Evolutionary conservation across 31 red algal genomes (phyloP), one percentile per base, ranked within the genome.

Genomic region (Bonnemaisonia californica): DNA sequence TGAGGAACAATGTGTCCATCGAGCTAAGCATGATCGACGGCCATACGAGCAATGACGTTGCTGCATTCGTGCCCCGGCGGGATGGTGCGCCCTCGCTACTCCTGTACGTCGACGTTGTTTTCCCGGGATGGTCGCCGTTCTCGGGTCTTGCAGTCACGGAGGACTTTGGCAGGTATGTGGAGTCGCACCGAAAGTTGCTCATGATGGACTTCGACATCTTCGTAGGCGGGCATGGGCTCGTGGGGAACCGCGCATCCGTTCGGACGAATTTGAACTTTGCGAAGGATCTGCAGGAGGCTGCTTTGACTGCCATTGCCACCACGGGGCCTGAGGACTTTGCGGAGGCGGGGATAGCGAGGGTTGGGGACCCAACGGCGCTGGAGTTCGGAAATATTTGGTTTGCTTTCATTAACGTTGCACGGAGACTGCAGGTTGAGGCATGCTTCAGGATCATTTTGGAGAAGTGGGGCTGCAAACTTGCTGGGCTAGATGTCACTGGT

Each of bases 401-500:
- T 24, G 33, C 58, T 23, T 8, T 74, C 26, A 22, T 85, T 36
- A n/a, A 41, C 22, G 77, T 82, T 16, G 21, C 80, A 19, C 74
- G 82, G 0, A 41, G 32, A 22, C 37, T 62, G 26, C 76, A 87
- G 69, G 29, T 62, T 33, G 75, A 72, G 18, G 67, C 26, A 23
- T 92, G 89, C 38, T 62, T 28, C 16, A 59, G 89, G 42, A 78
- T 71, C 8, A 57, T 92, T 5, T 32, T 92, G 26, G 81, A 79
- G 27, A 79, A 80, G 64, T 92, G 82, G 81, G 89, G 73, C 16
- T 92, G 89, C 75, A 32, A 36, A 59, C 62, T 92, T 24, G 81
- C 55, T 27, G 89, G 89, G 4, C 22, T 92, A 54, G 89, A 79
- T 62, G 28, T 92, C 9, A 80, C 58, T 4, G 54, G 57, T 5